These are phyloP conservation scores for Stagonosporopsis rhizophila DNA, from an alignment of 2,329 filamentous ascomycete genomes.

Conservation along the genomic window DNA sequence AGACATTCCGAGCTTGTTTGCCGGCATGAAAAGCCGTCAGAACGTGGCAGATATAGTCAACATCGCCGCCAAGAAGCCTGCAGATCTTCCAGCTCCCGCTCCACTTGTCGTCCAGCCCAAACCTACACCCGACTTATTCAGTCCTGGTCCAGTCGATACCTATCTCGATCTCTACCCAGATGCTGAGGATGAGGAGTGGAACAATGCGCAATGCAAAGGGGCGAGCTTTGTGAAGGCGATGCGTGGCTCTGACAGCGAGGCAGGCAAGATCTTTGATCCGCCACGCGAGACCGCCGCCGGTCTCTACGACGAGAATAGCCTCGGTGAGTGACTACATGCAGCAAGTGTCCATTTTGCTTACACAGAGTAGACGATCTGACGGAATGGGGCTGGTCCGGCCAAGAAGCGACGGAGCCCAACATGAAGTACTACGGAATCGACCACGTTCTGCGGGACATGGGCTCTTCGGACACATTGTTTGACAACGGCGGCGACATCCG, in stretches of 20 bases:
- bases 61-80: not conserved
- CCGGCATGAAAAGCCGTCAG: not conserved
- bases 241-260: constrained; percentile 4
- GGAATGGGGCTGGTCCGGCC: not conserved
- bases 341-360: not conserved
- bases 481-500: not conserved
- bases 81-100: not conserved
- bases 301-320: not conserved
- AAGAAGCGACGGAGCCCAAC: not conserved
- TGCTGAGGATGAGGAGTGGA: not conserved
- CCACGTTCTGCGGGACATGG: constrained; percentile 2
- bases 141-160: not conserved
- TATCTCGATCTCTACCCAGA: not conserved
- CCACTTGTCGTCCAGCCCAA: not conserved
- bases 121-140: not conserved
- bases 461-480: not conserved
- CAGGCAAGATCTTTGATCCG: constrained; percentile 4
- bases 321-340: not conserved
- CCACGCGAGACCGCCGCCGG: constrained; percentile 1
- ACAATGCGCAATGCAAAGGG: not conserved
- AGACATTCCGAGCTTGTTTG: not conserved
- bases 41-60: not conserved
- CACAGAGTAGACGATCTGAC: not conserved
- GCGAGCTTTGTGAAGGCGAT: not conserved
- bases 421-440: constrained; percentile 1